Evolutionary conservation across 805 yeast species (phyloP), one percentile per base, ranked within the genome.

Genomic region (Starmerella davenportii): DNA sequence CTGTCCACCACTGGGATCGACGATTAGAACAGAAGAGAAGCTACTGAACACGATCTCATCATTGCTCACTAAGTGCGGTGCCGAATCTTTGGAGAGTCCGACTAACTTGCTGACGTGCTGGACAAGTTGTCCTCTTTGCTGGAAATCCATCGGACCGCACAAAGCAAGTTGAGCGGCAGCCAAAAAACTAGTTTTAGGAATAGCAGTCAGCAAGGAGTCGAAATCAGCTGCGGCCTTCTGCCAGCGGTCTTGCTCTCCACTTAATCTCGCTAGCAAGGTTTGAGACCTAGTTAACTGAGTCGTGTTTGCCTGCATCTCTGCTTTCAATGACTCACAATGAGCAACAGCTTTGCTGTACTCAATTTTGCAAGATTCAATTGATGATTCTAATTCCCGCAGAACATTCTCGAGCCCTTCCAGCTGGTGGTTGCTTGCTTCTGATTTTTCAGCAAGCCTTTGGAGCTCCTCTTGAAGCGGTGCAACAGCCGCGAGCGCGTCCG

Each of bases 221-320:
- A 75, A 82, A 17, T 62, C 62, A 7, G 58, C 53, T n/a, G 74
- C 66, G 30, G 73, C 70, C 1, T 45, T 50, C n/a, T 66, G 57
- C 96, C 96, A 85, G 51, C 95, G 65, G 4, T 61, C 55, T 45
- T 78, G 68, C 53, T 85, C 96, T 1, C 56, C 55, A 0, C 76
- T 66, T 43, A 85, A 62, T 46, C 71, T 73, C 4, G 70, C 74
- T 23, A 85, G 59, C 30, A 87, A 61, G 11, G 61, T 52, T 41
- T 69, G 56, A 41, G 94, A 77, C 31, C 93, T 62, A 1, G 53
- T 56, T 1, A 81, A 77, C 42, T 72, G 79, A 2, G 36, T 38
- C 42, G 72, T 71, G 7, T 82, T 87, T 1, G 51, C 47, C 2
- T 54, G 54, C 76, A 85, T 77, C 50, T 81, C 87, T 1, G 61